Evolutionary conservation across 192 early-diverging fungal species (phyloP), one percentile per base, ranked within the genome.

Genomic region (Phlyctochytrium bullatum): DNA sequence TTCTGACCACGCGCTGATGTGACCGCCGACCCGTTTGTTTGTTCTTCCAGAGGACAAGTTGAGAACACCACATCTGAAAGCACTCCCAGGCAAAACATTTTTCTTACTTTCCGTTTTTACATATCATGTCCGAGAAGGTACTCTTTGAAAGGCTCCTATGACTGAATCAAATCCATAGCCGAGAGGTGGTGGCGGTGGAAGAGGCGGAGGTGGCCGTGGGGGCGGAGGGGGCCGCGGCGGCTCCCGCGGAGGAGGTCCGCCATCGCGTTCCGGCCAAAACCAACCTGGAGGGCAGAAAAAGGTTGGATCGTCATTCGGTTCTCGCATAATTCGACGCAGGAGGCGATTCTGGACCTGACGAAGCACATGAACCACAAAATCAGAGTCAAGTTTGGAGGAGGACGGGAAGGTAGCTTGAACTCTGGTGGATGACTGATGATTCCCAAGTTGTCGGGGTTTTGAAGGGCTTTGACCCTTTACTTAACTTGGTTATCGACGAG

Each of bases 341-440:
- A 97, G 71, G 84, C 88, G 17, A 97, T 98, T 70, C 81, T 98
- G 51, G 95, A 98, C 74, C 85, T 96, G 34, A 80, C 88, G 34
- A 97, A 96, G 80, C 96, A 97, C 81, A 84, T 89, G 79, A 89
- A 98, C 68, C 94, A 96, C 76, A 81, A 88, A 61, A 89, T 98
- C 58, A 86, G 88, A 33, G 93, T 96, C 52, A 92, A 97, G 81
- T 97, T 94, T 78, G 90, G 86, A 62, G 94, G 91, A 32, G 94
- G 93, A 40, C 84, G 95, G 50, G 92, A 98, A 89, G 94, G 94
- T 95, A 78, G 47, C 40, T 36, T 34, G n/a, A n/a, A n/a, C n/a
- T n/a, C n/a, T n/a, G n/a, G n/a, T n/a, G 4, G n/a, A 31, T 2
- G 59, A 29, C 52, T 1, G 56, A 34, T 60, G n/a, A n/a, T n/a